Percentiles rank a stretch among this genome's conserved stretches.
These are phyloP conservation scores for Verbena officinalis DNA, from an alignment of 257 asterid species.

Conservation along the genomic window DNA sequence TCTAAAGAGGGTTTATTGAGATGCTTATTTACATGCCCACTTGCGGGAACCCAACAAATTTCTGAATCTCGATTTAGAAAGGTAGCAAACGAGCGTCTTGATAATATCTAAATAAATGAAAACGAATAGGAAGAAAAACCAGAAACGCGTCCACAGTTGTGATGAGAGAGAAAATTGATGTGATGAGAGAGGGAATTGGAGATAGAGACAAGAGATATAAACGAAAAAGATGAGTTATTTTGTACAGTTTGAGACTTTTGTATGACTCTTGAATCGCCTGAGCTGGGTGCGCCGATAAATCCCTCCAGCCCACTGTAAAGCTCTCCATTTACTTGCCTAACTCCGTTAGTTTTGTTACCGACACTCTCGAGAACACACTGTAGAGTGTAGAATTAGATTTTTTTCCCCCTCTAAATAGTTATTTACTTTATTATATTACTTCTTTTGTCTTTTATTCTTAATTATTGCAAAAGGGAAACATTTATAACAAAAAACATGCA, in stretches of 20 bases:
- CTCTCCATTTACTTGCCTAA: neutral
- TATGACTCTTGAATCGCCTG: slow-evolving; percentile 9
- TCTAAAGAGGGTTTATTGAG: neutral
- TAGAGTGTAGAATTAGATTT: too few relatives aligned
- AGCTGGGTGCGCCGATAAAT: slow-evolving; percentile 26
- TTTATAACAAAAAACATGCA: too few relatives aligned
- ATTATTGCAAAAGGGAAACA: too few relatives aligned
- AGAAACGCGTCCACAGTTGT: slow-evolving; percentile 3
- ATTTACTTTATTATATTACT: too few relatives aligned
- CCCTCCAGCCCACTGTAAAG: slow-evolving; percentile 32
- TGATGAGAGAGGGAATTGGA: slow-evolving; percentile 24
- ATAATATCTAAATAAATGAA: neutral
- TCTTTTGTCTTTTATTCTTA: too few relatives aligned
- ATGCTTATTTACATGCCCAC: slow-evolving; percentile 32
- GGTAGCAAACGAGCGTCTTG: slow-evolving; percentile 28
- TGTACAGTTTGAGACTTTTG: slow-evolving; percentile 30
- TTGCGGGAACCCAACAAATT: slow-evolving; percentile 28
- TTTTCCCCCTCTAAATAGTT: too few relatives aligned
- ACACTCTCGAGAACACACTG: neutral
- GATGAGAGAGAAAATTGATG: slow-evolving; percentile 20
- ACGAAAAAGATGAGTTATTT: neutral
- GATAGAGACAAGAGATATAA: slow-evolving; percentile 24
- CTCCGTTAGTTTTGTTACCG: neutral
- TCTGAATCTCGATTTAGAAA: slow-evolving; percentile 36
- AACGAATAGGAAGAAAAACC: neutral